A percentile compares a stretch with the other conserved stretches of the same genome.
Evolutionary conservation across 495 filamentous ascomycete species (phyloP).

Genomic region (Aspergillus bridgeri): DNA sequence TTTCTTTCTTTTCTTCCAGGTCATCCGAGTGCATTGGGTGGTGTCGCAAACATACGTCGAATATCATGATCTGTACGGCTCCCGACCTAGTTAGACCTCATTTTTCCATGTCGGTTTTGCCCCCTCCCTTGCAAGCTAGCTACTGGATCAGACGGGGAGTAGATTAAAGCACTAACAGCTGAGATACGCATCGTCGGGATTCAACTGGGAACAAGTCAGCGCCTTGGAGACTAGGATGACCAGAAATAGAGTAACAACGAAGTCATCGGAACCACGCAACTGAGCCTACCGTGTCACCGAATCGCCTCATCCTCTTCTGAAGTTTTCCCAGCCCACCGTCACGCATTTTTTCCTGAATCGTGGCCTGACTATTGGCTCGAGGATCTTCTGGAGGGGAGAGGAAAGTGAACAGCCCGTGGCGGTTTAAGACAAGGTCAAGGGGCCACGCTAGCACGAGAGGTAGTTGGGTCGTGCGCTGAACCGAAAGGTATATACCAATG

Average conservation of each 20-base stretch:
- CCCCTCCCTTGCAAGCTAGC: not conserved
- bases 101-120: not conserved
- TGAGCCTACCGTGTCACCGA: slow-evolving; percentile 38
- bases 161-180: slow-evolving; percentile 54
- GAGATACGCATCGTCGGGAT: slow-evolving; percentile 68
- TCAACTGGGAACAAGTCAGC: slow-evolving; percentile 44
- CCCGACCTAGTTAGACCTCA: slow-evolving; percentile 16
- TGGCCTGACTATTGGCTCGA: not conserved
- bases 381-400: too few relatives aligned
- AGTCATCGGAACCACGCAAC: not conserved
- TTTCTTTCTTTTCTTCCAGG: not conserved
- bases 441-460: not conserved
- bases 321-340: slow-evolving; percentile 40
- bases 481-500: not conserved
- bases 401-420: not conserved
- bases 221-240: not conserved
- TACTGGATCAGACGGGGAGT: not conserved
- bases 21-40: not conserved
- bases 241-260: not conserved
- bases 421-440: not conserved
- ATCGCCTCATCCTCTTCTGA: slow-evolving; percentile 41
- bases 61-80: slow-evolving; percentile 60
- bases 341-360: slow-evolving; percentile 26
- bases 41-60: slow-evolving; percentile 51
- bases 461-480: not conserved